A percentile compares a stretch with the other conserved stretches of the same genome.
phyloP scores from a whole-genome alignment of 2,329 filamentous ascomycete species.

The Beauveria varroae region DNA sequence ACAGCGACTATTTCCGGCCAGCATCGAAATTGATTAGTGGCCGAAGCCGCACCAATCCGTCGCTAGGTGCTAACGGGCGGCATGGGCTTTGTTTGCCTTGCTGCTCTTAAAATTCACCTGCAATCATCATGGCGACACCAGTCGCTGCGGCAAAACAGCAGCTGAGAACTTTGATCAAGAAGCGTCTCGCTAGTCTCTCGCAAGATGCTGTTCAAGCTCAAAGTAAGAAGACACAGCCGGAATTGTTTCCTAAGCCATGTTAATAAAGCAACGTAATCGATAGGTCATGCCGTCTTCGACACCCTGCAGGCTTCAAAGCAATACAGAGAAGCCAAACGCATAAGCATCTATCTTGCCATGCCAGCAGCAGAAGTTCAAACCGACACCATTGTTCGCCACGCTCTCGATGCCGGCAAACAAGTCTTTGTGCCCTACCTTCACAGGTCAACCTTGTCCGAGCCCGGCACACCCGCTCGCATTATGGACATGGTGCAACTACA shows the following conservation, averaged over 20 bases:
- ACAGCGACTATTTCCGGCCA: too few species aligned
- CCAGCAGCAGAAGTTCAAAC: slow-evolving; percentile 81
- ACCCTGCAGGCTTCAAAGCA: slow-evolving; percentile 60
- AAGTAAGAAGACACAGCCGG: slow-evolving; percentile 48
- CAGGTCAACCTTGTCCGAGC: slow-evolving; percentile 40
- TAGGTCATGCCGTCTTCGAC: slow-evolving; percentile 55
- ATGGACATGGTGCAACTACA: slow-evolving; percentile 93
- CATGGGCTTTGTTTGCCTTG: not conserved
- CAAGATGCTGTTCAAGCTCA: slow-evolving; percentile 57
- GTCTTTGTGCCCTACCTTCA: slow-evolving; percentile 92
- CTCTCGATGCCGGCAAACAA: slow-evolving; percentile 66
- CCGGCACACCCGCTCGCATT: slow-evolving; percentile 52
- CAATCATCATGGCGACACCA: slow-evolving; percentile 38
- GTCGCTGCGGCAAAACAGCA: slow-evolving; percentile 67
- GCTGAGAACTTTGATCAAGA: slow-evolving; percentile 63
- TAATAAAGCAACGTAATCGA: not conserved
- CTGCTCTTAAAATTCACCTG: not conserved
- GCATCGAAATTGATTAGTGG: not conserved
- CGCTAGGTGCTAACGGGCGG: too few species aligned
- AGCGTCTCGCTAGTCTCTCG: slow-evolving; percentile 52
- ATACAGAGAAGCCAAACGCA: slow-evolving; percentile 64
- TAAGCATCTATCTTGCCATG: slow-evolving; percentile 94
- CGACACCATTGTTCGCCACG: slow-evolving; percentile 71
- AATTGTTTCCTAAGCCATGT: not conserved
- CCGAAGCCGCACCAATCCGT: not conserved